Conservation (phyloP, 345 rosid species). For the Hevea brasiliensis region DNA sequence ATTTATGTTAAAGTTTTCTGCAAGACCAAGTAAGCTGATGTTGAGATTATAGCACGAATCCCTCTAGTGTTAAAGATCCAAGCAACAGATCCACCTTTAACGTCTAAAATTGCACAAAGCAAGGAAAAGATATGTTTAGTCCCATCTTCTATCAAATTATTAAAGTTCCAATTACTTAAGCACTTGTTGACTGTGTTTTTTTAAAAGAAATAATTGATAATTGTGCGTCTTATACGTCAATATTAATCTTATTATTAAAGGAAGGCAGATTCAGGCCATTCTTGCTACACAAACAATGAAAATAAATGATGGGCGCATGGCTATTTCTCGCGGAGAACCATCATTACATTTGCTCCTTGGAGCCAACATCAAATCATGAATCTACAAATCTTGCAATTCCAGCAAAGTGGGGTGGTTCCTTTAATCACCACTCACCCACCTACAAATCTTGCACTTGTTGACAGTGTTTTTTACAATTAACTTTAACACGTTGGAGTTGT, state of each 20-base stretch:
- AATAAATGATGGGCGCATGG: background rate
- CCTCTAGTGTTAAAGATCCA: background rate
- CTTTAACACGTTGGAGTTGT: no score
- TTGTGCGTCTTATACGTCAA: no score
- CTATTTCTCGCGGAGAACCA: background rate
- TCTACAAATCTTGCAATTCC: conserved; percentile 40
- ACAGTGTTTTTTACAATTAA: no score
- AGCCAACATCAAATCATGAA: background rate
- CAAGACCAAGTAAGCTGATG: no score
- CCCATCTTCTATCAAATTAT: no score
- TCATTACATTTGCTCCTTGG: background rate
- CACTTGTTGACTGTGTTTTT: no score
- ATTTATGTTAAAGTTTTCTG: no score
- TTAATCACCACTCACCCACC: conserved; percentile 19
- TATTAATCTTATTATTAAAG: no score
- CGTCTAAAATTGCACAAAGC: background rate
- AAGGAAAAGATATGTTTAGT: no score
- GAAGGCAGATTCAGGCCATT: no score
- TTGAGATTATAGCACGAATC: background rate
- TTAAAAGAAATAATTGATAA: no score
- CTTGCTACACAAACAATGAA: background rate
- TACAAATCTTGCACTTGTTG: no score
- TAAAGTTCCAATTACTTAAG: background rate
- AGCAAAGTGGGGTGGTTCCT: conserved; percentile 39
- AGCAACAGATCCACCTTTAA: background rate